These are phyloP conservation scores for Sequoia sempervirens DNA, from an alignment of 75 land plant genomes.

Conservation along the genomic window DNA sequence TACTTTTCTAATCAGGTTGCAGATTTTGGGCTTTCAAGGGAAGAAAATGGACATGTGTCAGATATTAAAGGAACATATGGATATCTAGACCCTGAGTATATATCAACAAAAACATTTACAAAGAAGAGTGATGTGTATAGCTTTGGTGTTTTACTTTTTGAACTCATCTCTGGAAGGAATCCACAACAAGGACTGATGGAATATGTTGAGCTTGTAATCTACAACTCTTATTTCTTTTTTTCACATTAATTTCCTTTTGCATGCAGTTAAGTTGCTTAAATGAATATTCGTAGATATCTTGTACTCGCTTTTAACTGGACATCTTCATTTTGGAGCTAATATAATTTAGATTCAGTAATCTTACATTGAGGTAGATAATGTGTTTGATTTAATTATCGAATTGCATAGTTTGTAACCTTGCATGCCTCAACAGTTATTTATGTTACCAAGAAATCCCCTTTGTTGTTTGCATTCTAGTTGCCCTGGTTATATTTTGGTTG, in stretches of 20 bases:
- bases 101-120: conserved; percentile 65
- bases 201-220: conserved; percentile 70
- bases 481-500: background rate
- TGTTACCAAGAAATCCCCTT: background rate
- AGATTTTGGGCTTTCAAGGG: conserved; percentile 88
- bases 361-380: background rate
- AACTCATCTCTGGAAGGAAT: conserved; percentile 67
- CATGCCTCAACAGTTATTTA: background rate
- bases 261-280: background rate
- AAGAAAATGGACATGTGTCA: conserved; percentile 48
- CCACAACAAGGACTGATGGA: conserved; percentile 84
- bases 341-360: background rate
- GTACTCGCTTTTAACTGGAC: background rate
- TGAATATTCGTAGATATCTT: background rate
- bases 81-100: conserved; percentile 83
- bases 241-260: background rate
- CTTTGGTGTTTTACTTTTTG: conserved; percentile 81
- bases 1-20: conserved; percentile 53
- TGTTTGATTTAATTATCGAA: background rate
- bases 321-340: background rate
- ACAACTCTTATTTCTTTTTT: background rate
- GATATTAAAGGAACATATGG: conserved; percentile 76
- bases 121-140: conserved; percentile 95
- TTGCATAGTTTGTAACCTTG: background rate
- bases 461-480: background rate